These are phyloP conservation scores for Lactuca sativa DNA, from an alignment of 129 eudicot species.

Conservation along the genomic window DNA sequence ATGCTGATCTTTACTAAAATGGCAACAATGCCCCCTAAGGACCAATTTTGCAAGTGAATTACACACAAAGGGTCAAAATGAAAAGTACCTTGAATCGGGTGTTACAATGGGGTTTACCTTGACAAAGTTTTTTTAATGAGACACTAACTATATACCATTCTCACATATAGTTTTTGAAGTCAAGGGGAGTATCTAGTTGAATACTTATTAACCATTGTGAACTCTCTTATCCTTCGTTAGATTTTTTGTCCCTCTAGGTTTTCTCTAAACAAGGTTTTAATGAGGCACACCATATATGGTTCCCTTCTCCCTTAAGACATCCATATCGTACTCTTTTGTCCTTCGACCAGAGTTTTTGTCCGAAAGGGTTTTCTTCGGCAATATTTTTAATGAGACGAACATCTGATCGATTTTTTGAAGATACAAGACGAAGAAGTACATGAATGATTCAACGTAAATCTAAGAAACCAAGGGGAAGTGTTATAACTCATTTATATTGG, in stretches of 20 bases:
- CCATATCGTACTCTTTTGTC: background rate
- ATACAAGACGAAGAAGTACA: background rate
- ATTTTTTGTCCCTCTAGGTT: background rate
- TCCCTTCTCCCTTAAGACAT: background rate
- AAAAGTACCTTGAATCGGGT: no score
- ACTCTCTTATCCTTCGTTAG: background rate
- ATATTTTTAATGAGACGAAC: no score
- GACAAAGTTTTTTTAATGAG: background rate
- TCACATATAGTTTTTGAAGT: background rate
- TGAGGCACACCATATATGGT: background rate
- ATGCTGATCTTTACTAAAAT: no score
- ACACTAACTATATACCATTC: background rate
- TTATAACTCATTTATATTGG: no score
- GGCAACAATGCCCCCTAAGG: no score
- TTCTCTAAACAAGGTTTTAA: background rate
- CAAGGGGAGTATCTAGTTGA: background rate
- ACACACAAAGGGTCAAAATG: no score
- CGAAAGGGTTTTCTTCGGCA: background rate
- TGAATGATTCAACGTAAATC: no score
- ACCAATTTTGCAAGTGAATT: no score
- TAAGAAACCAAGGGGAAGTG: no score
- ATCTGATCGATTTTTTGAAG: background rate
- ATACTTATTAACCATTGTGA: background rate
- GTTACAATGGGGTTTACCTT: background rate
- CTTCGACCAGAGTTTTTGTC: background rate